These are phyloP conservation scores for Ophiognomonia clavigignenti-juglandacearum DNA, from an alignment of 2,329 filamentous ascomycete genomes.

Conservation along the genomic window DNA sequence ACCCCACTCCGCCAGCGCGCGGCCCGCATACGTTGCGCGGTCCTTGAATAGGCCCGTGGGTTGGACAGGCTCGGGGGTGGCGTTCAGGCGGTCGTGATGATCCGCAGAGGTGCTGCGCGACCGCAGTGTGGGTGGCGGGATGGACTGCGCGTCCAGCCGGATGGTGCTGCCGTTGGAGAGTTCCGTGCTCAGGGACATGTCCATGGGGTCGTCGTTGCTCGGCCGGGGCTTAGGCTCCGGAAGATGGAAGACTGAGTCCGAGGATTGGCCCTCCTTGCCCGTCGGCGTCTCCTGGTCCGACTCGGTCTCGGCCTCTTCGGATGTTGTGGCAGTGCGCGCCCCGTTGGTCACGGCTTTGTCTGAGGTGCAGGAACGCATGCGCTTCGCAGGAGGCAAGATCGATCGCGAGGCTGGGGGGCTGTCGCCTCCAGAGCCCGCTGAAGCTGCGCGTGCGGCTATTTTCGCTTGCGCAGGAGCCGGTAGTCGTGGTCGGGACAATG, in stretches of 20 bases:
- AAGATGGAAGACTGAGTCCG: constrained; percentile 15
- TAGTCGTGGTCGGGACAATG: constrained; percentile 64
- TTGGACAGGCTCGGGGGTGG: constrained; percentile 41
- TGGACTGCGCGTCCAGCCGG: neutral
- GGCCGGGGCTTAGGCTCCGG: constrained; percentile 19
- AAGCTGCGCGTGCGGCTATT: constrained; percentile 37
- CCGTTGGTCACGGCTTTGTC: constrained; percentile 43
- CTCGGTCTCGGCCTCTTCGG: constrained; percentile 18
- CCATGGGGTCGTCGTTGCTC: constrained; percentile 10
- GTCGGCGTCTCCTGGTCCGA: constrained; percentile 5
- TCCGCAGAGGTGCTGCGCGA: constrained; percentile 24
- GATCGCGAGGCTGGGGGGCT: constrained; percentile 33
- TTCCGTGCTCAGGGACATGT: constrained; percentile 14
- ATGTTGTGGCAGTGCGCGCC: constrained; percentile 44
- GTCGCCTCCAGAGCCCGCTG: constrained; percentile 25
- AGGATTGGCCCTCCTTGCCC: constrained; percentile 8
- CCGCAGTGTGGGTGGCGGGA: too few relatives aligned
- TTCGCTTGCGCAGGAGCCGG: constrained; percentile 65
- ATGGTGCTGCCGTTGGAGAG: constrained; percentile 3
- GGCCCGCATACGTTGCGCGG: constrained; percentile 59
- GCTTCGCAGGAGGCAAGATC: constrained; percentile 37
- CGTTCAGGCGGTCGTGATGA: constrained; percentile 28
- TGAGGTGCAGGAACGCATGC: constrained; percentile 42
- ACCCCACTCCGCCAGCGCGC: constrained; percentile 74
- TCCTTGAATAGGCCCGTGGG: constrained; percentile 40